These are phyloP conservation scores for Globisporangium paroecandrum DNA, from an alignment of 352 stramenopile species.

Conservation along the genomic window DNA sequence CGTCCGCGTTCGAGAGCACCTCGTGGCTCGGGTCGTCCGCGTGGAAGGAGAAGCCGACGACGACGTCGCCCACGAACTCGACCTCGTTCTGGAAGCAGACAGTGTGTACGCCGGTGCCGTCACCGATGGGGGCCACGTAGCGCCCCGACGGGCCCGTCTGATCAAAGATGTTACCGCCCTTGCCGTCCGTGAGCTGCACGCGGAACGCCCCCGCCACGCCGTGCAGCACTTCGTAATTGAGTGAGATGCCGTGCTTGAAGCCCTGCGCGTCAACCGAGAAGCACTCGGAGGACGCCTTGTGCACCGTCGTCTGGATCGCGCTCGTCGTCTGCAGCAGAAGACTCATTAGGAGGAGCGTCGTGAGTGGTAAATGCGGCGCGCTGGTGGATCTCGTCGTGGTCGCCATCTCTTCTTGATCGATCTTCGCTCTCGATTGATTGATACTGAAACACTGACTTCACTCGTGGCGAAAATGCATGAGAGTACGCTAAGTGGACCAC, in stretches of 20 bases:
- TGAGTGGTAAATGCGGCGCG: neutral
- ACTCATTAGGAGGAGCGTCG: constrained; percentile 20
- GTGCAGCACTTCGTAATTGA: constrained; percentile 81
- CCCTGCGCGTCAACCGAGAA: constrained; percentile 67
- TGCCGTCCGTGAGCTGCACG: constrained; percentile 60
- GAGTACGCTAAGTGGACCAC: neutral
- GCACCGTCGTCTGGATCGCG: constrained; percentile 52
- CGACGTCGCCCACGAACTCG: constrained; percentile 56
- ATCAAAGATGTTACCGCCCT: constrained; percentile 51
- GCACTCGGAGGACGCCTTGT: constrained; percentile 46
- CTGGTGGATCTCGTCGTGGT: neutral
- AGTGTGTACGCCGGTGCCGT: constrained; percentile 49
- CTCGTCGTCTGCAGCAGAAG: constrained; percentile 10
- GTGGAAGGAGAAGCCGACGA: constrained; percentile 85
- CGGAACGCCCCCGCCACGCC: constrained; percentile 72
- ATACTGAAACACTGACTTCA: neutral
- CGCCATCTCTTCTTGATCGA: constrained; percentile 1
- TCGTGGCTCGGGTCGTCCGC: constrained; percentile 80
- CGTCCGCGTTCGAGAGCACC: constrained; percentile 85
- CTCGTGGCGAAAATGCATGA: neutral
- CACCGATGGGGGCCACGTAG: constrained; percentile 52
- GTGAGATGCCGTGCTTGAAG: constrained; percentile 82
- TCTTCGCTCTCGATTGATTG: neutral
- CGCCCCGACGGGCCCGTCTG: constrained; percentile 50
- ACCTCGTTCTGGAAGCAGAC: constrained; percentile 77